A percentile compares a stretch with the other conserved stretches of the same genome.
Conservation (phyloP, 768 basidiomycete genomes). For the Auricularia cornea region DNA sequence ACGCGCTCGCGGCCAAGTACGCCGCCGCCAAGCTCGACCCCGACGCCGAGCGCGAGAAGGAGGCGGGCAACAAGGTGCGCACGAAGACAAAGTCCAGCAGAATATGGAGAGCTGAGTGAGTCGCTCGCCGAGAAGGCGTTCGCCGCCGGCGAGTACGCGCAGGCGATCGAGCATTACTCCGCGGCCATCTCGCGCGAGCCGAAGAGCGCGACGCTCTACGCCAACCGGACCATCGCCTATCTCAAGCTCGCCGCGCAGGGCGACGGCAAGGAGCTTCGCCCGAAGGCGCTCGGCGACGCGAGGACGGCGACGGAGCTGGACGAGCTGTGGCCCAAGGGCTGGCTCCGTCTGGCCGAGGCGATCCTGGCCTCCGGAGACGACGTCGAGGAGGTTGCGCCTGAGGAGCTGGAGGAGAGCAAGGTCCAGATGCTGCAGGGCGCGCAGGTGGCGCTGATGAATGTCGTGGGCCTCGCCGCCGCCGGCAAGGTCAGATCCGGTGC, state of each 20-base stretch:
- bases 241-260: background rate
- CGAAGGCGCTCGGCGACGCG: background rate
- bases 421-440: background rate
- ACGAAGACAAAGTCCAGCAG: background rate
- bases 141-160: background rate
- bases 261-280: background rate
- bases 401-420: background rate
- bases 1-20: background rate
- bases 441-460: background rate
- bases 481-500: background rate
- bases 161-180: background rate
- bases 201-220: background rate
- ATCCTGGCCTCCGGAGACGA: background rate
- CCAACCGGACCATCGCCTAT: background rate
- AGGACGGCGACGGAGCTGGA: background rate
- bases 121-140: background rate
- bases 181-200: background rate
- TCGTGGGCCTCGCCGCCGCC: background rate
- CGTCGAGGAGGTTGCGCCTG: background rate
- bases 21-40: background rate
- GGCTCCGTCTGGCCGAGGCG: background rate
- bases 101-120: too few relatives aligned
- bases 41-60: background rate
- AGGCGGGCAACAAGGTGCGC: background rate
- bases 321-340: background rate